Evolutionary conservation across 495 filamentous ascomycete species (phyloP), one percentile per base, ranked within the genome.

Genomic region (Penicillium pulvis): DNA sequence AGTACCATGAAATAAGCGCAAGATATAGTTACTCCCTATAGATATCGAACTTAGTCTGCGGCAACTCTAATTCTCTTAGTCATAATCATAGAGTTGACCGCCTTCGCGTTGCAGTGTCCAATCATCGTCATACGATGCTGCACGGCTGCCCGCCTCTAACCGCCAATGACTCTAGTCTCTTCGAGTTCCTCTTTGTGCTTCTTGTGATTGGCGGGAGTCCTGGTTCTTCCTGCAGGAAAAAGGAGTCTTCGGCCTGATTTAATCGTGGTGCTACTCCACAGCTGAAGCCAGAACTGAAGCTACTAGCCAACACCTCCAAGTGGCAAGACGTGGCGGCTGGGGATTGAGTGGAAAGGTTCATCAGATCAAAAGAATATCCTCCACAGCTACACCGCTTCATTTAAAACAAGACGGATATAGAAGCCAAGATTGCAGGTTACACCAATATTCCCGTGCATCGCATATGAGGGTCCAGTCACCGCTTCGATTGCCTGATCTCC

Each of bases 401-500:
- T 1, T 2, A 23, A 23, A 16, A 4, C 1, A 17, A 41, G 4
- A 7, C 6, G 4, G 39, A 41, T 17, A 41, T 0, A 17, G 5
- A 55, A 30, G 28, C 11, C 28, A 55, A 52, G 41, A 20, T 23
- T 26, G 11, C 49, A 43, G 35, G 58, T 48, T 45, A 31, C 39
- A 58, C 45, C 1, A 14, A 39, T 0, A 36, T 24, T 42, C 30
- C n/a, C 19, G 31, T 41, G 9, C 28, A 51, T 41, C 23, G 46
- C 53, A 35, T 46, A 41, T 54, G 24, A 42, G 26, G 36, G 36
- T 36, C 47, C 28, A 49, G 48, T 61, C 49, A 54, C 61, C 61
- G 54, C 42, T 57, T 49, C 51, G 52, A 61, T 66, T 57, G 63
- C 51, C 58, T 66, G 62, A 68, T 62, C 59, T 46, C 33, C 46